Evolutionary conservation across 2,329 filamentous ascomycete genomes (phyloP), one percentile per base, ranked within the genome.

Genomic region (Coniochaeta ligniaria): DNA sequence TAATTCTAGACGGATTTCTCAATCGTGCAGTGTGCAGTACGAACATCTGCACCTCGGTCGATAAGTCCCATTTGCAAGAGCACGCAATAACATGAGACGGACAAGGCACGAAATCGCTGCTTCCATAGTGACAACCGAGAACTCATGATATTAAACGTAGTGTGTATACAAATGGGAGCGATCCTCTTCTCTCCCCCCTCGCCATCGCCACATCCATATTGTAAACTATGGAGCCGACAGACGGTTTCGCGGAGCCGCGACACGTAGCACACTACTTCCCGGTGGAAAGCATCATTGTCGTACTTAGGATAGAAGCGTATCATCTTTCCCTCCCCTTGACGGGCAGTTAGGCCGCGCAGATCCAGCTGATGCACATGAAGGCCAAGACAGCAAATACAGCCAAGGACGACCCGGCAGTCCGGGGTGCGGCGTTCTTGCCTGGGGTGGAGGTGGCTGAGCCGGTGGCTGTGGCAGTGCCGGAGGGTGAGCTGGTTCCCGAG

Each of bases 361-460:
- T 36, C 59, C 65, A 65, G 55, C 66, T 50, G 45, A 61, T 61
- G 60, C 43, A 22, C 22, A 65, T 12, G n/a, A 55, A 61, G 54
- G 63, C 66, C 14, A 66, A 6, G 57, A 65, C 38, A 14, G 63
- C 66, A 55, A 65, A 54, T n/a, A 63, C 63, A 36, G 63, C 66
- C 59, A 66, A 60, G n/a, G 59, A 52, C 24, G 47, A 52, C 12
- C 24, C 47, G 14, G 47, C 28, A 31, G 47, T n/a, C 47, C 47
- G 47, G n/a, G 54, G 31, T n/a, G 61, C 67, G 43, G 63, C 64
- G 52, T 65, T 61, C 57, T 65, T 62, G 59, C 50, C 64, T 12
- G 60, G 26, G 56, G 20, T 63, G 58, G 60, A n/a, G 22, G 58
- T 16, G 58, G 59, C 12, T 16, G 45, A 12, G 43, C 63, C 20